A percentile compares a stretch with the other conserved stretches of the same genome.
Conservation (phyloP, 441 rosid genomes). For the Sinapis alba region DNA sequence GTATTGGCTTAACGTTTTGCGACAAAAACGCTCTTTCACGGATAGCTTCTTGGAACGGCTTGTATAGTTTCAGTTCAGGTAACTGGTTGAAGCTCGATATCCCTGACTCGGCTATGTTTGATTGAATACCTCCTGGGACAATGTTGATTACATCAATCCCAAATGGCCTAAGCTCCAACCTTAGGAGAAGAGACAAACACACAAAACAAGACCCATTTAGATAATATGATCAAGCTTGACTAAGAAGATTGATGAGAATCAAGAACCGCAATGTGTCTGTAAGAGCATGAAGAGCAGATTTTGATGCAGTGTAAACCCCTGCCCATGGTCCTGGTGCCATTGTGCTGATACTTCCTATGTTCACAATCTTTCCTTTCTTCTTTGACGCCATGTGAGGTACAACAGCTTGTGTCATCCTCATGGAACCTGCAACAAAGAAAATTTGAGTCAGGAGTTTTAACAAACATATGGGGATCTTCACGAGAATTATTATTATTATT, state of each 20-base stretch:
- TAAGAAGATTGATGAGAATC: background rate
- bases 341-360: slow-evolving; percentile 71
- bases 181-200: slow-evolving; percentile 11
- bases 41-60: background rate
- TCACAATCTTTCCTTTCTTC: slow-evolving; percentile 72
- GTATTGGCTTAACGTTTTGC: background rate
- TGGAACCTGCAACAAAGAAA: slow-evolving; percentile 36
- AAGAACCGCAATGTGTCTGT: slow-evolving; percentile 77
- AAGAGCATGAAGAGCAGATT: slow-evolving; percentile 84
- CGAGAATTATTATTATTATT: too few species aligned
- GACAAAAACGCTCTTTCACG: background rate
- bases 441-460: slow-evolving; percentile 15
- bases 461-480: slow-evolving; percentile 27
- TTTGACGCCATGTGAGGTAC: slow-evolving; percentile 82
- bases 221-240: background rate
- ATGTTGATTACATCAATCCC: slow-evolving; percentile 67
- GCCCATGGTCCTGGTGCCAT: slow-evolving; percentile 78
- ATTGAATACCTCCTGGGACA: slow-evolving; percentile 62
- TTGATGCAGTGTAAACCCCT: slow-evolving; percentile 77
- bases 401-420: slow-evolving; percentile 83
- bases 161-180: slow-evolving; percentile 82
- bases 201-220: background rate
- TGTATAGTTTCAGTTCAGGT: background rate
- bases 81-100: slow-evolving; percentile 40
- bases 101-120: slow-evolving; percentile 72